phyloP scores from a whole-genome alignment of 2,329 filamentous ascomycete genomes.

The Sporothrix sp. region DNA sequence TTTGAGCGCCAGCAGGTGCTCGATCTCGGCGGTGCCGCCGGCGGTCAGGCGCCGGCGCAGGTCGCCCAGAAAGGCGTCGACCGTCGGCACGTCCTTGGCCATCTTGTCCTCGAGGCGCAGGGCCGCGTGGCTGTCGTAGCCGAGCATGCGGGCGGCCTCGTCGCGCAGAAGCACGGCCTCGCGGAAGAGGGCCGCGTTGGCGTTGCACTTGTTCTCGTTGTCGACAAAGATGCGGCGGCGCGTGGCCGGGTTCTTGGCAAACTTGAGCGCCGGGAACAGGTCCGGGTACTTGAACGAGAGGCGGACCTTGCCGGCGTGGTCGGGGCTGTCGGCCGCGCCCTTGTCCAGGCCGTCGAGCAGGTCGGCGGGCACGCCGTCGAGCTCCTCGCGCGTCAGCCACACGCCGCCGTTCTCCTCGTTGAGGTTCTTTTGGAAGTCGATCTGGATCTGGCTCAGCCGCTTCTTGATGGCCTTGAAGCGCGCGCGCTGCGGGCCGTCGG shows the following conservation, averaged over 20 bases:
- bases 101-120: conserved; percentile 76
- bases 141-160: conserved; percentile 65
- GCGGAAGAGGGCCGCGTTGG: conserved; percentile 63
- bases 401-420: conserved; percentile 76
- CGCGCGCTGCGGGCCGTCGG: conserved; percentile 59
- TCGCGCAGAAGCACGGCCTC: conserved; percentile 67
- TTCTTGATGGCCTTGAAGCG: conserved; percentile 84
- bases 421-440: conserved; percentile 68
- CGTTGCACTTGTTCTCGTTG: conserved; percentile 73
- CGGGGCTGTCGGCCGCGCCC: conserved; percentile 45
- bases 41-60: conserved; percentile 56
- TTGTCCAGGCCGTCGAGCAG: conserved; percentile 58
- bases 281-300: conserved; percentile 79
- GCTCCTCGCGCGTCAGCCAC: conserved; percentile 65
- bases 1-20: conserved; percentile 64
- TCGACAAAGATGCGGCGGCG: conserved; percentile 59
- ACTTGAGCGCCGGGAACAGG: conserved; percentile 68
- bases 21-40: conserved; percentile 61
- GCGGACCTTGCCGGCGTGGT: conserved; percentile 61
- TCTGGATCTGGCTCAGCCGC: conserved; percentile 61
- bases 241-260: conserved; percentile 59
- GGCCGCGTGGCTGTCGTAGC: conserved; percentile 67
- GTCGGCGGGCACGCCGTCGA: conserved; percentile 66
- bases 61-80: conserved; percentile 63
- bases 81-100: conserved; percentile 65